Conservation (phyloP, 495 filamentous ascomycete genomes). For the Lepidopterella palustris region DNA sequence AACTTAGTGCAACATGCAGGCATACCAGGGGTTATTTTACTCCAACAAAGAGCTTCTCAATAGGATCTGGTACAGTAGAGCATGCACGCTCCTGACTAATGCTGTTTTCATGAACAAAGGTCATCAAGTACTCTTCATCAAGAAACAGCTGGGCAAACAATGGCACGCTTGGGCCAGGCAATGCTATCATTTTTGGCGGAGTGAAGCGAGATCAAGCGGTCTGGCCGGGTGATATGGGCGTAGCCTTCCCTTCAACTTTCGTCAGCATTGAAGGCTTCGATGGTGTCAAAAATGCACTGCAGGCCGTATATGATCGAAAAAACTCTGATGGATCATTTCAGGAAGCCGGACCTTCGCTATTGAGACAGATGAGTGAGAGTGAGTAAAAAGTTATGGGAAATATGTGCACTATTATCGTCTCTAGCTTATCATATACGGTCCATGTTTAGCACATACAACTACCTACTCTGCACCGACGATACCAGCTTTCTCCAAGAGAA, state of each 20-base stretch:
- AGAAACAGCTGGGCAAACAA: constrained; percentile 51
- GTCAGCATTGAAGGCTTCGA: constrained; percentile 48
- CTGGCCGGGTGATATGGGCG: constrained; percentile 49
- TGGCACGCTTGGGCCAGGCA: constrained; percentile 34
- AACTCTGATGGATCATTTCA: constrained; percentile 34
- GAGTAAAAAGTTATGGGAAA: not conserved
- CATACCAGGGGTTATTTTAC: constrained; percentile 60
- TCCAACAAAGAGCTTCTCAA: constrained; percentile 51
- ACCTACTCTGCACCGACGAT: constrained; percentile 53
- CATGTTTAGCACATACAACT: constrained; percentile 59
- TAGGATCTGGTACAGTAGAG: constrained; percentile 35
- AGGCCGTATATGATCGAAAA: constrained; percentile 55
- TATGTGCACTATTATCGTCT: not conserved
- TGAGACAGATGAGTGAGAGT: constrained; percentile 50
- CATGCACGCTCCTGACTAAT: constrained; percentile 44
- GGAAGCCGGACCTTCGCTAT: constrained; percentile 54
- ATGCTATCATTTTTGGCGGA: constrained; percentile 25
- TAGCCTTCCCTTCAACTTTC: constrained; percentile 50
- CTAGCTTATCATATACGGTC: constrained; percentile 56
- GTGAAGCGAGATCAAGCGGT: constrained; percentile 25
- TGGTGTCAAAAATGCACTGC: constrained; percentile 55
- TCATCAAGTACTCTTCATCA: constrained; percentile 45
- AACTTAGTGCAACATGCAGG: constrained; percentile 56
- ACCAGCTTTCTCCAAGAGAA: constrained; percentile 44
- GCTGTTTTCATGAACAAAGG: constrained; percentile 50